Conservation (phyloP, 352 stramenopile species). For the Phytophthora citricola region DNA sequence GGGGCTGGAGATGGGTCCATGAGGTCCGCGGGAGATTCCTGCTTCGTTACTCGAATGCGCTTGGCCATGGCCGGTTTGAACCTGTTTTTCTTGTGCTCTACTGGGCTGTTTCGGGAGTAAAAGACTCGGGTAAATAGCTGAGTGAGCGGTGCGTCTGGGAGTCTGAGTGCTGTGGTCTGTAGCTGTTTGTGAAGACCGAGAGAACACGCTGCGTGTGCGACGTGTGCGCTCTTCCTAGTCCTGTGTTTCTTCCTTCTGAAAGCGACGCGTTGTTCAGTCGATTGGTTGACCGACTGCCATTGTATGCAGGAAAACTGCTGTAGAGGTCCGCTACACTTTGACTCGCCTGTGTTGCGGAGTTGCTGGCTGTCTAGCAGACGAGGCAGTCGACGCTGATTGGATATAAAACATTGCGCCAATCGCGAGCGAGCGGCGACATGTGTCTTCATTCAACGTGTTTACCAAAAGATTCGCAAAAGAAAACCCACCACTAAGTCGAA, state of each 20-base stretch:
- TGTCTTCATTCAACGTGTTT: constrained; percentile 5
- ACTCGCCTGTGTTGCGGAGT: constrained; percentile 17
- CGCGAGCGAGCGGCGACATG: constrained; percentile 10
- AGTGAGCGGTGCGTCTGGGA: constrained; percentile 10
- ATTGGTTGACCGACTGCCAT: constrained; percentile 46
- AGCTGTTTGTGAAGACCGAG: constrained; percentile 4
- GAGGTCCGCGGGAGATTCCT: constrained; percentile 16
- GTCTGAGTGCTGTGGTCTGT: constrained; percentile 2
- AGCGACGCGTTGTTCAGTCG: constrained; percentile 25
- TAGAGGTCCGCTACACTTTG: constrained; percentile 16
- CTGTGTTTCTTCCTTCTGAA: constrained; percentile 37
- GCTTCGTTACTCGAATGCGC: constrained; percentile 57
- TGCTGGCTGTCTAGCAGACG: constrained; percentile 19
- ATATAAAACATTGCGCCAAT: constrained; percentile 29
- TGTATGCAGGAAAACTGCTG: constrained; percentile 30
- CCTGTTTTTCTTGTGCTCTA: constrained; percentile 21
- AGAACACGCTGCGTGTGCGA: constrained; percentile 16
- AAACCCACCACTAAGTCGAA: background rate
- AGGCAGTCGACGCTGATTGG: constrained; percentile 11
- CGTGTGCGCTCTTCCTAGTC: constrained; percentile 25
- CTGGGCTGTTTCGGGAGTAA: constrained; percentile 3
- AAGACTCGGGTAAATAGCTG: constrained; percentile 7
- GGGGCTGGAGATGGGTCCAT: constrained; percentile 3
- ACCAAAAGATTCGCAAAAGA: constrained; percentile 1
- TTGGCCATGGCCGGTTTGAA: constrained; percentile 59